phyloP scores from a whole-genome alignment of 169 alveolate genomes.

The Amoebophrya sp. region DNA sequence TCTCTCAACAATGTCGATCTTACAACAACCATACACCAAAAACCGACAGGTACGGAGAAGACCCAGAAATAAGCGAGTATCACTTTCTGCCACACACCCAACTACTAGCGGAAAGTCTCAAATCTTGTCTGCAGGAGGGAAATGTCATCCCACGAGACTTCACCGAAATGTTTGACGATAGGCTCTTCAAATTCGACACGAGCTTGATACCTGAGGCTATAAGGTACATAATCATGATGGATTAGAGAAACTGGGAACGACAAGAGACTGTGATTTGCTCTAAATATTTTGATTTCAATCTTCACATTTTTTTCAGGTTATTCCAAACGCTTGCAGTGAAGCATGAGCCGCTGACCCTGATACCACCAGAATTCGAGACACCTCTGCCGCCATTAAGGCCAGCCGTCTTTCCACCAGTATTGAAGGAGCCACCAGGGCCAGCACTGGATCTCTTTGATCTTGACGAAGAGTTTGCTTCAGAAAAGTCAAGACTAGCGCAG shows the following conservation, averaged over 20 bases:
- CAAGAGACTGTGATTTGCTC: too few species aligned
- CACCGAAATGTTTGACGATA: background rate
- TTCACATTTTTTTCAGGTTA: background rate
- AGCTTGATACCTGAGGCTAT: background rate
- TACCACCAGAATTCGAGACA: background rate
- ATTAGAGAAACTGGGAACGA: too few species aligned
- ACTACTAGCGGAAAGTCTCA: background rate
- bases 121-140: background rate
- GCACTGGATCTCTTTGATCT: background rate
- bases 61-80: background rate
- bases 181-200: background rate
- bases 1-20: background rate
- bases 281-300: too few species aligned
- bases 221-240: too few species aligned
- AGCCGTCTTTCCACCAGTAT: background rate
- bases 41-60: background rate
- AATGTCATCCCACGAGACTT: background rate
- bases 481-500: background rate
- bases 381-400: background rate
- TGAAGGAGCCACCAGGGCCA: background rate
- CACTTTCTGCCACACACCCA: conserved; percentile 9
- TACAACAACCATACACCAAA: background rate
- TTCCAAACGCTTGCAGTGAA: background rate
- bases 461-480: background rate
- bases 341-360: background rate